These are phyloP conservation scores for Fusarium fracticaudum DNA, from an alignment of 2,329 filamentous ascomycete species.

Conservation along the genomic window DNA sequence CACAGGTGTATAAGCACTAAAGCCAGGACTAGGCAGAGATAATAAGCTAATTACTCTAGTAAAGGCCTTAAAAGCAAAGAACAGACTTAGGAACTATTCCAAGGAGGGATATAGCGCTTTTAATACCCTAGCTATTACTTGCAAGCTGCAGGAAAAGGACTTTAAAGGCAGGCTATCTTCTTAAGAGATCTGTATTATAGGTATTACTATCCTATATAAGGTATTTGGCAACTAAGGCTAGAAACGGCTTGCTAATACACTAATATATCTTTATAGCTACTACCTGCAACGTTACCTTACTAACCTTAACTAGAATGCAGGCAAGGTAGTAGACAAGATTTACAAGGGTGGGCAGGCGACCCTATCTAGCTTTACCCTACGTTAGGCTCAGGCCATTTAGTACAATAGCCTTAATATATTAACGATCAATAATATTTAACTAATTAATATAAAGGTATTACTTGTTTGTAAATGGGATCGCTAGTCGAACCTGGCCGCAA, in stretches of 20 bases:
- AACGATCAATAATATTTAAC: neutral
- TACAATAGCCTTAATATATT: neutral
- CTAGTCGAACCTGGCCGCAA: no score
- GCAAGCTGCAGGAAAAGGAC: neutral
- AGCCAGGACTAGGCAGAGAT: neutral
- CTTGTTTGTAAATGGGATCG: neutral
- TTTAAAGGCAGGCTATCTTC: neutral
- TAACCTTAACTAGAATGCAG: neutral
- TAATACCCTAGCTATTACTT: neutral
- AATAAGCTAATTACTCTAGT: neutral
- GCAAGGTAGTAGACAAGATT: accelerated
- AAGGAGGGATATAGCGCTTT: neutral
- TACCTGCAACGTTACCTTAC: neutral
- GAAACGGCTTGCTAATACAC: neutral
- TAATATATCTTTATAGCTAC: neutral
- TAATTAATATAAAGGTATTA: neutral
- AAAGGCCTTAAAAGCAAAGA: neutral
- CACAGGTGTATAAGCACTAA: neutral
- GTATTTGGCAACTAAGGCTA: neutral
- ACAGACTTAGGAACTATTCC: neutral
- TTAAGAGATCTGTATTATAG: neutral
- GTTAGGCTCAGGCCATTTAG: neutral
- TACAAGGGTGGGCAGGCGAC: accelerated
- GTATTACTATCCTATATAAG: neutral
- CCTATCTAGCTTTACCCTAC: neutral